Conservation (phyloP, 495 filamentous ascomycete species). For the Penicillium lagena region DNA sequence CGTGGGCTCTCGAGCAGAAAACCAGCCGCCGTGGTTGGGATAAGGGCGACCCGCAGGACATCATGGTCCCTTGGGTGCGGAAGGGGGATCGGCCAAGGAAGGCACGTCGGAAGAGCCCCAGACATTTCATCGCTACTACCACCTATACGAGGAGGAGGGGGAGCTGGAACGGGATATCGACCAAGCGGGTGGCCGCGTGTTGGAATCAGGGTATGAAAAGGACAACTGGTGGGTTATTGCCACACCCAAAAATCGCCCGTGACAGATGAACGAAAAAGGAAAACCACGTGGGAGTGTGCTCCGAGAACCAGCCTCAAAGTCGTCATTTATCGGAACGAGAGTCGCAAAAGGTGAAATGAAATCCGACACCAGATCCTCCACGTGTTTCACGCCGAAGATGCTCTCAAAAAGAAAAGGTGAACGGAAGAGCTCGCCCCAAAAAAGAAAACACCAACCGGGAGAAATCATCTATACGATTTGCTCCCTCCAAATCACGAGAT, state of each 20-base stretch:
- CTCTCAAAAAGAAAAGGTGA: conserved; percentile 6
- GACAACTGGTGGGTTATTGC: conserved; percentile 96
- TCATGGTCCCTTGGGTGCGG: conserved; percentile 95
- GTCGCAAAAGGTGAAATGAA: conserved; percentile 1
- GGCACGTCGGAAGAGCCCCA: conserved; percentile 18
- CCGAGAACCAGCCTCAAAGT: conserved; percentile 35
- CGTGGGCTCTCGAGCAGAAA: conserved; percentile 97
- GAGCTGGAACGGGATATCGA: conserved; percentile 80
- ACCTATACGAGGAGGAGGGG: conserved; percentile 76
- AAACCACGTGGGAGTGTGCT: neutral
- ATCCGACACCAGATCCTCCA: conserved; percentile 1
- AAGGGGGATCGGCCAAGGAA: conserved; percentile 21
- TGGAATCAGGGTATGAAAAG: conserved; percentile 86
- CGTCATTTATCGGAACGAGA: neutral
- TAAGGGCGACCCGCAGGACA: conserved; percentile 78
- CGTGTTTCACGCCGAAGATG: conserved; percentile 3
- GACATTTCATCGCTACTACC: conserved; percentile 84
- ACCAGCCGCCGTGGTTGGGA: conserved; percentile 87
- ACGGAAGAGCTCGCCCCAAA: conserved; percentile 3
- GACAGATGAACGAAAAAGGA: neutral
- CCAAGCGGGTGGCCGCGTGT: conserved; percentile 66
- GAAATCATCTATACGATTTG: conserved; percentile 28
- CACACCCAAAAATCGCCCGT: conserved; percentile 17
- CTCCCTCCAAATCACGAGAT: conserved; percentile 31
- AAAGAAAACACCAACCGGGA: conserved; percentile 11